phyloP scores from a whole-genome alignment of 2,329 filamentous ascomycete species.

The Zymoseptoria passerinii region DNA sequence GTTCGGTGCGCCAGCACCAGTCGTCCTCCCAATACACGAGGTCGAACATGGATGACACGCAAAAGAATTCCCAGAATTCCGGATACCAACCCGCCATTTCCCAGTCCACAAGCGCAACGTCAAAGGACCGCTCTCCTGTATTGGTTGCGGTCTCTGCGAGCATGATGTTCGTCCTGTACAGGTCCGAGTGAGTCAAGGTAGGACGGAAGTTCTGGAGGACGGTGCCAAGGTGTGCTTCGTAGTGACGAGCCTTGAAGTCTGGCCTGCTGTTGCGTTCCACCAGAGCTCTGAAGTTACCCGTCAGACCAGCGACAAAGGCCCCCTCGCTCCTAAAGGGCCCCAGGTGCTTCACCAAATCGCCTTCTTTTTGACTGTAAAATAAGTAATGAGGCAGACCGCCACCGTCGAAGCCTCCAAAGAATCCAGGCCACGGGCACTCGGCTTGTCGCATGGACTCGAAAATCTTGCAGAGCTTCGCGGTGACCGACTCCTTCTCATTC shows the following conservation, averaged over 20 bases:
- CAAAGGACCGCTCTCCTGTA: neutral
- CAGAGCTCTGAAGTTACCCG: neutral
- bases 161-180: slow-evolving; percentile 5
- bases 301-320: slow-evolving; percentile 1
- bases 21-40: neutral
- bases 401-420: slow-evolving; percentile 2
- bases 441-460: neutral
- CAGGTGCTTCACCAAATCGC: neutral
- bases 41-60: neutral
- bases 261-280: neutral
- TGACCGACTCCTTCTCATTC: slow-evolving; percentile 1
- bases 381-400: slow-evolving; percentile 1
- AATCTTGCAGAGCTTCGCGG: neutral
- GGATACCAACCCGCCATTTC: slow-evolving; percentile 7
- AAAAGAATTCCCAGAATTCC: slow-evolving; percentile 5
- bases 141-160: neutral
- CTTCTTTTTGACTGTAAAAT: neutral
- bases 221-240: neutral
- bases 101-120: slow-evolving; percentile 5
- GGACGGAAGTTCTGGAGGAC: neutral
- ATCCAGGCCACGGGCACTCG: neutral
- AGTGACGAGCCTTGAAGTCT: slow-evolving; percentile 1
- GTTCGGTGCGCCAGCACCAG: neutral
- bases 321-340: slow-evolving; percentile 3
- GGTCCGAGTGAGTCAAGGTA: slow-evolving; percentile 3